Conservation (phyloP, 768 basidiomycete genomes). For the Sarcomyxa edulis region DNA sequence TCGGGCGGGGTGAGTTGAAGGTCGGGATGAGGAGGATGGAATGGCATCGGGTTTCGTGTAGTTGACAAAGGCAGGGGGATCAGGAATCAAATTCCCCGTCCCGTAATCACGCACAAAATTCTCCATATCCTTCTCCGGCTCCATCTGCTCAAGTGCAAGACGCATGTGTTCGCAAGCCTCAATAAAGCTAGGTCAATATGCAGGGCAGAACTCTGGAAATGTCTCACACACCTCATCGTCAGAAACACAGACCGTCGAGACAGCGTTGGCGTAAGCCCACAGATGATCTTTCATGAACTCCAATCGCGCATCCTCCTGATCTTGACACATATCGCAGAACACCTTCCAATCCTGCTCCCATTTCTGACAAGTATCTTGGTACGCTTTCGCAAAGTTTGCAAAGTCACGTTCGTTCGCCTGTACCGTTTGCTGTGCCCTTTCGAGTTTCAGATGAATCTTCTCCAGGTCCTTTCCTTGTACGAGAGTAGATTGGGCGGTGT, state of each 20-base stretch:
- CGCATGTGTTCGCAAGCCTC: constrained; percentile 92
- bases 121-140: constrained; percentile 84
- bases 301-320: constrained; percentile 91
- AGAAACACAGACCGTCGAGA: constrained; percentile 92
- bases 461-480: constrained; percentile 94
- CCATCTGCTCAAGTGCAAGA: constrained; percentile 82
- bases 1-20: constrained; percentile 51
- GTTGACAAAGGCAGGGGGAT: constrained; percentile 83
- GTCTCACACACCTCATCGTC: constrained; percentile 85
- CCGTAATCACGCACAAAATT: constrained; percentile 86
- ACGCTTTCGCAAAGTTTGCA: constrained; percentile 73
- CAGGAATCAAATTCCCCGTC: constrained; percentile 84
- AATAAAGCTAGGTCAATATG: constrained; percentile 3
- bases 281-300: constrained; percentile 93
- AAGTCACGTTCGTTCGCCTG: constrained; percentile 91
- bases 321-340: constrained; percentile 94
- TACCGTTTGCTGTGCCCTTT: constrained; percentile 88
- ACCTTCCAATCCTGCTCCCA: constrained; percentile 95
- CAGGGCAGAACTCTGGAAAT: not conserved
- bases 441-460: constrained; percentile 81
- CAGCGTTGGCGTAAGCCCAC: constrained; percentile 94
- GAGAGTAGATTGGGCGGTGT: constrained; percentile 76
- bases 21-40: constrained; percentile 51
- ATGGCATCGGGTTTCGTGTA: constrained; percentile 65
- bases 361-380: constrained; percentile 72